These are phyloP conservation scores for Phialocephala subalpina DNA, from an alignment of 2,329 filamentous ascomycete species.

Conservation along the genomic window DNA sequence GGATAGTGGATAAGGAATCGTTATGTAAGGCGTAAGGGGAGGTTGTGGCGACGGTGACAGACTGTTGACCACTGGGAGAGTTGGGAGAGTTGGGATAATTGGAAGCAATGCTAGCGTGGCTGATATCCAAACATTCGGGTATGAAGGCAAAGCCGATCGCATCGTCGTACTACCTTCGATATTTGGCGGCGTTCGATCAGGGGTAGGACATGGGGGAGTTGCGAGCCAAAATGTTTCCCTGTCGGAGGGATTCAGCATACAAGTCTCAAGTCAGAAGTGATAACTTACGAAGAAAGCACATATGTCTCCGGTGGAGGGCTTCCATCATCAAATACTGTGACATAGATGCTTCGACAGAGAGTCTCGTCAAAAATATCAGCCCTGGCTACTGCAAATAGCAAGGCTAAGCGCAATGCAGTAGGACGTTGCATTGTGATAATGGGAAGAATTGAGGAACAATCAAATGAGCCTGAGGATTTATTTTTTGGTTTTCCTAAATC, in stretches of 20 bases:
- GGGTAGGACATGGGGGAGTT: neutral
- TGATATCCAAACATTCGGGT: neutral
- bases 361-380: neutral
- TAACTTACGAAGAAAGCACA: neutral
- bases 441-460: neutral
- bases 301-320: neutral
- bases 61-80: neutral
- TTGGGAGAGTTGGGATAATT: neutral
- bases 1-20: neutral
- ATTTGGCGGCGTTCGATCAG: neutral
- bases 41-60: neutral
- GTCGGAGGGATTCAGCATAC: neutral
- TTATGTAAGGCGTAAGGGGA: neutral
- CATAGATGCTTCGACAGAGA: neutral
- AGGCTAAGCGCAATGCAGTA: neutral
- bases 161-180: neutral
- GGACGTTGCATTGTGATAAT: neutral
- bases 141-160: neutral
- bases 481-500: neutral
- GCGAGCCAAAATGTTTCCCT: neutral
- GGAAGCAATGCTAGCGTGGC: neutral
- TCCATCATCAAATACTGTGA: neutral
- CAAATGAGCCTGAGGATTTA: neutral
- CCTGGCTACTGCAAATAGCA: neutral
- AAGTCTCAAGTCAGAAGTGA: neutral